These are phyloP conservation scores for Periconia macrospinosa DNA, from an alignment of 2,329 filamentous ascomycete species.

Conservation along the genomic window DNA sequence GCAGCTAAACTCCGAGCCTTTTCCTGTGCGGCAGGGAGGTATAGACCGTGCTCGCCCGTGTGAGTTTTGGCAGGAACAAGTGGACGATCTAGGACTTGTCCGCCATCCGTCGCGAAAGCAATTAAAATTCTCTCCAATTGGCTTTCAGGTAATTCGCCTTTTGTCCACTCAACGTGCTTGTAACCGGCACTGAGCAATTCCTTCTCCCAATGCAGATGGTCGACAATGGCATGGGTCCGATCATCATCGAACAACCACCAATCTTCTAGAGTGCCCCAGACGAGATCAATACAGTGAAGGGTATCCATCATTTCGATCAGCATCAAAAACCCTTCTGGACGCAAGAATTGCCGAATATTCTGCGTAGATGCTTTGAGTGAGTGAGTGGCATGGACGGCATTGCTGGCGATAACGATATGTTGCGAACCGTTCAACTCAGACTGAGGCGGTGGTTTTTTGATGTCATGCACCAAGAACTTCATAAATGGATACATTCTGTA, in stretches of 20 bases:
- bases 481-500: slow-evolving; percentile 37
- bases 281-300: slow-evolving; percentile 19
- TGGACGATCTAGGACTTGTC: too few relatives aligned
- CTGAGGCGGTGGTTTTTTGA: slow-evolving; percentile 29
- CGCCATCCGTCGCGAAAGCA: too few relatives aligned
- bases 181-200: slow-evolving; percentile 13
- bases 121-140: too few relatives aligned
- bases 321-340: slow-evolving; percentile 12
- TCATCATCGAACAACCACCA: slow-evolving; percentile 23
- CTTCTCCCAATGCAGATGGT: slow-evolving; percentile 6
- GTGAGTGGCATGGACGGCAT: slow-evolving; percentile 22
- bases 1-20: too few relatives aligned
- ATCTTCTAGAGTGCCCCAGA: slow-evolving; percentile 23
- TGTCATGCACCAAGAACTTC: slow-evolving; percentile 31
- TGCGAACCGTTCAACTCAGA: slow-evolving; percentile 3
- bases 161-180: slow-evolving; percentile 16
- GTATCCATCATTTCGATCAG: slow-evolving; percentile 17
- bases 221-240: slow-evolving; percentile 10
- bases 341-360: slow-evolving; percentile 13
- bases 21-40: too few relatives aligned
- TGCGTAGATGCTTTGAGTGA: slow-evolving; percentile 4
- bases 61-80: too few relatives aligned
- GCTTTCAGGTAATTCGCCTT: slow-evolving; percentile 5
- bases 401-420: slow-evolving; percentile 11
- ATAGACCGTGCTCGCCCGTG: too few relatives aligned